Base-by-base conservation (phyloP, 768 basidiomycete genomes). In the Boletellus ananiceps region DNA sequence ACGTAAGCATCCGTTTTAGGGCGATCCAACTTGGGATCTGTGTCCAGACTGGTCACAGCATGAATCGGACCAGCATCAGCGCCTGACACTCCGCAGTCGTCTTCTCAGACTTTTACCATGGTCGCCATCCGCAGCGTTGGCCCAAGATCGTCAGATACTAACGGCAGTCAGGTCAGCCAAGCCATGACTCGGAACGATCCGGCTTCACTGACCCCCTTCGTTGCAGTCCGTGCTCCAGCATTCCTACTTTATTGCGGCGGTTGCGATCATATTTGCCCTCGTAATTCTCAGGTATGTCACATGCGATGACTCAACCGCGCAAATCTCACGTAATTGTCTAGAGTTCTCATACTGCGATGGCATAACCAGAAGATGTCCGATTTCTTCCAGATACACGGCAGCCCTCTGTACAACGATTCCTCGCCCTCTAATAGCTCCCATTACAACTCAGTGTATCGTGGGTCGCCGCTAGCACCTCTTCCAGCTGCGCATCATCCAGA, bases 311-410 rank as follows among this genome's bases (percentile, higher is more conserved):
- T 15, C n/a, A 36, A 5, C 15, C 13, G 15, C 13, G 9, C 12
- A 13, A 9, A 18, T 47, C 55, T 61, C 8, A 63, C 36, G 15
- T 1, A 3, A 8, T 31, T 19, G 0, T 45, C 29, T 3, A 67
- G 65, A 15, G 16, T 67, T 16, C 15, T 50, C n/a, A 8, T 66
- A 3, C 29, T 67, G 37, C 60, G 67, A 29, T 55, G 57, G 39
- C 58, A 52, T n/a, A 57, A 55, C 11, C 61, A 52, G 19, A 11
- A 47, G 2, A 11, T 48, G 1, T 52, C 50, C 4, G 33, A 57
- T 3, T 69, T 69, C 55, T 63, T 67, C 44, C 50, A 45, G 1
- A 8, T 48, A 2, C n/a, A 40, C 15, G 3, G 14, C 6, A 8
- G 8, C 15, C 25, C 50, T 5, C 47, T 14, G 18, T 43, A 47